Base-by-base conservation (phyloP, 108 stramenopile species). In the Cyclostephanos invisitatus region DNA sequence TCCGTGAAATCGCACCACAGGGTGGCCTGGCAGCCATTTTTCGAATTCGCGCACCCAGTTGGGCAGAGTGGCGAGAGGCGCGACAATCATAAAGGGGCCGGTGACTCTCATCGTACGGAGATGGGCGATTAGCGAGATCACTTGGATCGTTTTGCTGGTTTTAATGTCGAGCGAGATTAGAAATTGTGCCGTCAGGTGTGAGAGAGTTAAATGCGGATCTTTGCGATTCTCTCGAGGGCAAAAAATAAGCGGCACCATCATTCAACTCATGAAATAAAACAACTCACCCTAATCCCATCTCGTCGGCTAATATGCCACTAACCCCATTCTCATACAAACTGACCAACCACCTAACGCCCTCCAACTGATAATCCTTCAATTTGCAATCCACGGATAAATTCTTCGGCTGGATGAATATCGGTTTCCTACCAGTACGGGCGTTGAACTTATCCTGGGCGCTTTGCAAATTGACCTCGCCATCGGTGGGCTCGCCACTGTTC, bases 281-380 rank as follows among this genome's bases (percentile, higher is more conserved):
- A 66, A 72, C 68, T 63, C 46, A 76, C 70, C 62, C 72, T 48
- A 71, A 82, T 21, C 86, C 86, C 96, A 98, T 98, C 84, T 98
- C 99, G 86, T 99, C 99, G 1, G 98, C 99, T 59, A 99, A 73
- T 57, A 99, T 99, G 20, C 99, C 99, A 73, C 89, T 91, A 36
- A 99, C 93, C 8, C 98, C 97, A 83, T 98, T 98, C 81, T 98
- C 95, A 73, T 92, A 98, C 50, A 99, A 85, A n/a, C 89, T 88
- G 5, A 96, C 91, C 59, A 99, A 81, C 98, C 98, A 99, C 54
- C 97, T 75, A 71, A 98, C 89, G 54, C 92, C 93, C 73, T 95
- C 93, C 66, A 95, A 61, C 63, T 92, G 91, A 72, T 92, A 92
- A 67, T 92, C 93, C 66, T 96, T 96, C 73, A 96, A 73, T 21